Conservation (phyloP, 2,329 filamentous ascomycete species). For the Xylariaceae sp. region DNA sequence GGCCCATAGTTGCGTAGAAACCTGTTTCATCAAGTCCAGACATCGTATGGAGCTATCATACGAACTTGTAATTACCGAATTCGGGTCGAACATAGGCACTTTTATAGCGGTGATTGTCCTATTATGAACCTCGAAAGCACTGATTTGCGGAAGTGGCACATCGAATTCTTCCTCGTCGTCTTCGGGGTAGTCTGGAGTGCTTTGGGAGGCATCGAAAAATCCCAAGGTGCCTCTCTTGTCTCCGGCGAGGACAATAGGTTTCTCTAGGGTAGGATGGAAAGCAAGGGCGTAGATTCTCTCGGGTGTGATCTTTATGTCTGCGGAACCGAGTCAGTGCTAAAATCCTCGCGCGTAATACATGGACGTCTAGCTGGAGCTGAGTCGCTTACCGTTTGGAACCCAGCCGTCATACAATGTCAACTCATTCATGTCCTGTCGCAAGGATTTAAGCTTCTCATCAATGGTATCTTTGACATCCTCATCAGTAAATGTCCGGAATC, state of each 20-base stretch:
- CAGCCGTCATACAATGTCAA: constrained; percentile 80
- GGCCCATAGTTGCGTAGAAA: constrained; percentile 77
- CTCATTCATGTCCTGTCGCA: constrained; percentile 72
- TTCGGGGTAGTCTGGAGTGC: constrained; percentile 47
- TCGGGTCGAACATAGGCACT: constrained; percentile 68
- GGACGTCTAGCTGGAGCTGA: neutral
- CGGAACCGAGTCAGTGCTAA: neutral
- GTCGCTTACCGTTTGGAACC: constrained; percentile 65
- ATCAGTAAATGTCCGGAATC: constrained; percentile 79
- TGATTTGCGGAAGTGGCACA: constrained; percentile 69
- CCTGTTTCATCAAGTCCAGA: constrained; percentile 74
- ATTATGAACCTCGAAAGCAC: constrained; percentile 84
- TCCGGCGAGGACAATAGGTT: constrained; percentile 85
- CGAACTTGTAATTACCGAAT: constrained; percentile 76
- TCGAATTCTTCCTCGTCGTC: constrained; percentile 65
- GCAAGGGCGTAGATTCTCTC: constrained; percentile 82
- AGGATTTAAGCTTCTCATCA: constrained; percentile 66
- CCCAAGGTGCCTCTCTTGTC: constrained; percentile 91
- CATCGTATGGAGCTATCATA: constrained; percentile 92
- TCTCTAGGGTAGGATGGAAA: constrained; percentile 82
- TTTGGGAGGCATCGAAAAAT: constrained; percentile 83
- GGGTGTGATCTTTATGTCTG: constrained; percentile 86
- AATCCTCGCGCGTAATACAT: neutral
- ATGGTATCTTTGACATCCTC: constrained; percentile 76
- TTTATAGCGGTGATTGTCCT: constrained; percentile 83